These are phyloP conservation scores for Candida coquimbonensis DNA, from an alignment of 805 yeast genomes.

Conservation along the genomic window DNA sequence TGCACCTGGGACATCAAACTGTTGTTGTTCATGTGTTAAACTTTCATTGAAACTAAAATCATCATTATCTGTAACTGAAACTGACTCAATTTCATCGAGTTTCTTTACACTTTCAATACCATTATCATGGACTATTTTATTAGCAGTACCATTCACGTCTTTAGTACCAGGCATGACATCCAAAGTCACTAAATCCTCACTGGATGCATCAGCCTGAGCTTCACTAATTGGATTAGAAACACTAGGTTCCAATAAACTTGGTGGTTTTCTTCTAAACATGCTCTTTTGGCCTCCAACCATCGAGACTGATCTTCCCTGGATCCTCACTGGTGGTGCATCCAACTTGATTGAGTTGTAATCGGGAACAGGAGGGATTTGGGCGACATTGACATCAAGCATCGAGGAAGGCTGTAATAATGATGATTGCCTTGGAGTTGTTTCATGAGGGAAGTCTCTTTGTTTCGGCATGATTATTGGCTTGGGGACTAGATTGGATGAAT, in stretches of 20 bases:
- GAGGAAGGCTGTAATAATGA: no score
- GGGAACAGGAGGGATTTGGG: slow-evolving; percentile 21
- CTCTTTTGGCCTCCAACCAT: slow-evolving; percentile 5
- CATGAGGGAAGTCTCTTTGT: no score
- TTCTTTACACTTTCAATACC: not conserved
- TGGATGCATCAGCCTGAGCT: no score
- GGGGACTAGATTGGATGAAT: not conserved
- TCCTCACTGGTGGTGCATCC: slow-evolving; percentile 22
- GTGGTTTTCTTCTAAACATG: slow-evolving; percentile 9
- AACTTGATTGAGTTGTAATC: slow-evolving; percentile 18
- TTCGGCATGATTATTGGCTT: no score
- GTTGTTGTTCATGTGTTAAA: not conserved
- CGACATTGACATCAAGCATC: slow-evolving; percentile 3
- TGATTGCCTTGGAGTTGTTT: no score
- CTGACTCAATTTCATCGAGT: not conserved
- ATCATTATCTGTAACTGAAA: not conserved
- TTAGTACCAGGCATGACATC: no score
- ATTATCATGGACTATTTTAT: no score
- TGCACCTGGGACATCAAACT: not conserved
- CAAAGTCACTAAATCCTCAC: not conserved
- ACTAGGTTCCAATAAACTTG: not conserved
- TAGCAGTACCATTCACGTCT: no score
- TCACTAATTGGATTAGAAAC: not conserved
- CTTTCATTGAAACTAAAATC: not conserved
- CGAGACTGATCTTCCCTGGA: slow-evolving; percentile 21